Conservation (phyloP, 176 grass and related monocot species). For the Triticum turgidum region DNA sequence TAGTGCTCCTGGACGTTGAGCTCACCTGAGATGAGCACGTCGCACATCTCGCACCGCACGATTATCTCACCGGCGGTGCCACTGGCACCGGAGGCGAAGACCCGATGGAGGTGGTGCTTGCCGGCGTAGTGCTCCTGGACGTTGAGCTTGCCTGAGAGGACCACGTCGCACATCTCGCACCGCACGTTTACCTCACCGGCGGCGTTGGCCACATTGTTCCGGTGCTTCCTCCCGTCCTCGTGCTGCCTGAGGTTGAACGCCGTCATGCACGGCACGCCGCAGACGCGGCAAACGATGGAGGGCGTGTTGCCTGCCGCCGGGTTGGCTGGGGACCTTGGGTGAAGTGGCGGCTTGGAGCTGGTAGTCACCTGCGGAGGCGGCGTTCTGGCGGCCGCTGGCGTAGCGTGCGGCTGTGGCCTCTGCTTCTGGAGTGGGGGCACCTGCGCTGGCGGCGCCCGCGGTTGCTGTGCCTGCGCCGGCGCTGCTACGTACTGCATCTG, state of each 20-base stretch:
- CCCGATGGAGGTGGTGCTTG: conserved; percentile 26
- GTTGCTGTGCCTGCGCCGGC: not conserved
- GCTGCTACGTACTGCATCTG: not conserved
- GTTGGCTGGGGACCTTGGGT: not conserved
- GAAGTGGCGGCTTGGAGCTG: not conserved
- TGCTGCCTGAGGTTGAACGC: conserved; percentile 35
- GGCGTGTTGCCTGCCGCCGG: not conserved
- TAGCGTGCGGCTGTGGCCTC: not conserved
- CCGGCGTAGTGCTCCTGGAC: conserved; percentile 40
- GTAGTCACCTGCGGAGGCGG: not conserved
- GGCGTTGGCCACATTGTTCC: conserved; percentile 28
- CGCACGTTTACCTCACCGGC: conserved; percentile 37
- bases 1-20: conserved; percentile 44
- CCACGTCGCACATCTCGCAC: conserved; percentile 43
- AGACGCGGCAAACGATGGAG: conserved; percentile 12
- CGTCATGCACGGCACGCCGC: conserved; percentile 41
- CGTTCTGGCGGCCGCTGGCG: not conserved
- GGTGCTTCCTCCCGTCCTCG: conserved; percentile 43
- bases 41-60: conserved; percentile 38
- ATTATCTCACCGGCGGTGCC: conserved; percentile 29
- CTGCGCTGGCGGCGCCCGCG: conserved; percentile 15
- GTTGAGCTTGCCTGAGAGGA: conserved; percentile 30
- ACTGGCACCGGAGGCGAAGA: not conserved
- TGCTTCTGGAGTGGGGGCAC: not conserved
- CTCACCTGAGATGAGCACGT: conserved; percentile 32